Evolutionary conservation across 2,329 filamentous ascomycete species (phyloP).

Genomic region (Diaporthe sp.): DNA sequence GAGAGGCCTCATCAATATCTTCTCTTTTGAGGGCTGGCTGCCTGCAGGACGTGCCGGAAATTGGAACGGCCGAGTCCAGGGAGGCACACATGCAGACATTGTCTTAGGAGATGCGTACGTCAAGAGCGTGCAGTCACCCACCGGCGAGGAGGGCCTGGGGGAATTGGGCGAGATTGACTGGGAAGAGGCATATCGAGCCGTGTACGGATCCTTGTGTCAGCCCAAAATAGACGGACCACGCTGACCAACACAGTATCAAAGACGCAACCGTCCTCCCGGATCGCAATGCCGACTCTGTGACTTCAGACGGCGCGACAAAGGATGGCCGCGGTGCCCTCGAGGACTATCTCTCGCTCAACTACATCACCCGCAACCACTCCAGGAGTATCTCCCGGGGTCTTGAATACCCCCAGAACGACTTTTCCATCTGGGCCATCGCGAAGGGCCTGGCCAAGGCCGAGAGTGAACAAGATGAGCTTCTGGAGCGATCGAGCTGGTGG

Average conservation of each 20-base stretch:
- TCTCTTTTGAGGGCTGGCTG: conserved; percentile 62
- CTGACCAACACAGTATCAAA: conserved; percentile 48
- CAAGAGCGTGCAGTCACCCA: conserved; percentile 50
- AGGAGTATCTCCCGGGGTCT: conserved; percentile 64
- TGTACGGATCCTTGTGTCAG: conserved; percentile 41
- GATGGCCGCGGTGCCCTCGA: conserved; percentile 67
- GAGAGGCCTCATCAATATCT: conserved; percentile 65
- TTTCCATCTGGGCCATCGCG: conserved; percentile 65
- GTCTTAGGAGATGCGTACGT: conserved; percentile 69
- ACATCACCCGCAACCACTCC: conserved; percentile 62
- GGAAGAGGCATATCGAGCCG: conserved; percentile 60
- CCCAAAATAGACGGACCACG: neutral
- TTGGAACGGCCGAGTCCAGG: conserved; percentile 67
- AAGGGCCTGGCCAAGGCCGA: conserved; percentile 15
- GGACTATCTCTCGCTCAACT: conserved; percentile 65
- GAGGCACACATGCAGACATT: conserved; percentile 68
- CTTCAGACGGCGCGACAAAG: conserved; percentile 62
- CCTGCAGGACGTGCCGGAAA: conserved; percentile 64
- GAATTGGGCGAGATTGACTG: conserved; percentile 50
- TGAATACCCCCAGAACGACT: conserved; percentile 68
- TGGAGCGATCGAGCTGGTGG: conserved; percentile 30
- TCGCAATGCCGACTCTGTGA: conserved; percentile 59
- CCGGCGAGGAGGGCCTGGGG: conserved; percentile 45
- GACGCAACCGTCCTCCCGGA: conserved; percentile 64
- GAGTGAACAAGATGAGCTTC: conserved; percentile 2